Evolutionary conservation across 192 early-diverging fungal genomes (phyloP), one percentile per base, ranked within the genome.

Genomic region (Podila minutissima): DNA sequence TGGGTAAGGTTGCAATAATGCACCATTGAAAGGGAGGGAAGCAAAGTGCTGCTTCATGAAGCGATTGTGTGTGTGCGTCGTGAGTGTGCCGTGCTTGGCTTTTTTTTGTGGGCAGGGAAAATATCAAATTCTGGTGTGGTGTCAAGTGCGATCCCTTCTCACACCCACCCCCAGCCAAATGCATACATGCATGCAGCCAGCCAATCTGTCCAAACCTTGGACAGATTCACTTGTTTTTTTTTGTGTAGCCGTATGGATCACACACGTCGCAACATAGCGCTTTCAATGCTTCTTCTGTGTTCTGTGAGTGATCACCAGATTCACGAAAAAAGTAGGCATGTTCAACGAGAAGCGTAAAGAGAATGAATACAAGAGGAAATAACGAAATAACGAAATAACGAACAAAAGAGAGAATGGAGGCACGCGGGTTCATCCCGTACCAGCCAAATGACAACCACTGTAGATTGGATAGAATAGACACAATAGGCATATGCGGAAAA

Each of bases 131-230:
- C 53, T 55, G 53, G 53, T 55, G 53, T 55, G 53, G 53, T 55
- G 53, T 55, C 53, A 55, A 55, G n/a, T 55, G 53, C 53, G 24
- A 55, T 55, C 59, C 59, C 28, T 33, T 61, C 59, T 33, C 59
- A 26, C 31, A 61, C 59, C 13, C 59, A 61, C 29, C 12, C 5
- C 31, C 59, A 17, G 32, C 29, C 59, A 17, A 17, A 24, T 55
- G 24, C 53, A 55, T 53, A 5, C 19, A 22, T 55, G n/a, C 53
- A 55, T 55, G 53, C 53, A 24, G 22, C 22, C 53, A 17, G 41
- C 4, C 22, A 55, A 55, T 55, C n/a, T 55, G n/a, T 46, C 13
- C 41, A 41, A 12, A 22, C 20, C 5, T 22, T 53, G 4, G 5
- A 53, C 5, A 53, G 50, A 53, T n/a, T 53, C 41, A 15, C 41